Evolutionary conservation across 805 yeast species (phyloP).

Genomic region (Myxozyma mucilagina): DNA sequence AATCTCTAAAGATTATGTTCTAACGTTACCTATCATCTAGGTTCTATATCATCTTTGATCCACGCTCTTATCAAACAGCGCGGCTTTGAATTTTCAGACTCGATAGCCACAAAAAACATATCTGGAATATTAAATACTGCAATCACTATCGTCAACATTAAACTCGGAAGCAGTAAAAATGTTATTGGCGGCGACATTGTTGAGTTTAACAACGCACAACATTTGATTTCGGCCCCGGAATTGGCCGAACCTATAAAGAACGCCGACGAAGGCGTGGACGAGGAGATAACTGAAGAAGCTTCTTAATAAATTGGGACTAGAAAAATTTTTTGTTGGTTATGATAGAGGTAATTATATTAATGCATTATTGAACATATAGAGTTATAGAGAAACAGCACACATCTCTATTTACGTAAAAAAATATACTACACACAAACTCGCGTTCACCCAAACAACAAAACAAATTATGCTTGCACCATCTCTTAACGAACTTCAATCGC

Average conservation of each 20-base stretch:
- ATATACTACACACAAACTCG: no score
- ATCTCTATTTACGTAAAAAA: no score
- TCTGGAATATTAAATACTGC: conserved; percentile 21
- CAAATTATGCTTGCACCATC: no score
- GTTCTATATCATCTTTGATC: conserved; percentile 20
- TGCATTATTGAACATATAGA: no score
- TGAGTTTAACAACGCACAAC: conserved; percentile 25
- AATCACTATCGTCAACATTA: conserved; percentile 23
- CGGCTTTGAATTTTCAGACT: conserved; percentile 15
- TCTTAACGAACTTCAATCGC: no score
- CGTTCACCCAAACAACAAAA: no score
- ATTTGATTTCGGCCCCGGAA: neutral
- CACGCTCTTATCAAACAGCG: conserved; percentile 13
- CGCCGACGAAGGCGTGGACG: conserved; percentile 12
- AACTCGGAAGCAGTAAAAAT: conserved; percentile 1
- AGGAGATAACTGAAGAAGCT: conserved; percentile 24
- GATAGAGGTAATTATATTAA: no score
- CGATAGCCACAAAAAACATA: conserved; percentile 6
- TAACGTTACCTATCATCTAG: neutral
- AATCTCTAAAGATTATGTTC: neutral
- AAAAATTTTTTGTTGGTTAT: neutral
- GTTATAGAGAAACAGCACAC: no score
- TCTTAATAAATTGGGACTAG: neutral
- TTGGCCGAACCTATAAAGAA: neutral
- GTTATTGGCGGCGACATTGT: conserved; percentile 18